A percentile compares a stretch with the other conserved stretches of the same genome.
phyloP scores from a whole-genome alignment of 1,284 basidiomycete species.

The Xerocomus nothofagi region DNA sequence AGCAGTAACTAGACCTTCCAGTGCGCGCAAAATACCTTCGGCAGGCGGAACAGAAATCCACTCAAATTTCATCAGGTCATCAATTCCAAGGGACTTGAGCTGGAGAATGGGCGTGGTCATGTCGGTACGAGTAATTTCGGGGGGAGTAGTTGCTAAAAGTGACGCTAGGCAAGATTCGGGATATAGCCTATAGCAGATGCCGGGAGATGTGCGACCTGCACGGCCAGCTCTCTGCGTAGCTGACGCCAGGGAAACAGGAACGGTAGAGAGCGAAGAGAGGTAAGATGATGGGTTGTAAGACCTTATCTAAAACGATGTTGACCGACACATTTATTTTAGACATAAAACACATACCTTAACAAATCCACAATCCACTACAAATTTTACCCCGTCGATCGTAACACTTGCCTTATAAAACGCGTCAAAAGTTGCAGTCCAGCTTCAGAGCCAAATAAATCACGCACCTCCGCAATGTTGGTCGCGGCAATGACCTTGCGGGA shows the following conservation, averaged over 20 bases:
- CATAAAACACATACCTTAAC: slow-evolving; percentile 69
- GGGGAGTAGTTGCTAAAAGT: slow-evolving; percentile 70
- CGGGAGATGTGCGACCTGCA: slow-evolving; percentile 87
- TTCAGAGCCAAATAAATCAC: slow-evolving; percentile 9
- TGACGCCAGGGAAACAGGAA: slow-evolving; percentile 81
- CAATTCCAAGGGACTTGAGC: slow-evolving; percentile 91
- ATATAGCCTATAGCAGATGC: slow-evolving; percentile 94
- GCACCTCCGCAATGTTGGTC: slow-evolving; percentile 94
- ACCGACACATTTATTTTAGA: background rate
- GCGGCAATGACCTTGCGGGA: slow-evolving; percentile 89
- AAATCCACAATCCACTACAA: slow-evolving; percentile 94
- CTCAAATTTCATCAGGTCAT: slow-evolving; percentile 95
- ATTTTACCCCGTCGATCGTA: slow-evolving; percentile 94
- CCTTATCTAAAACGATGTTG: slow-evolving; percentile 56
- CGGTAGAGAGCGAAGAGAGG: slow-evolving; percentile 79
- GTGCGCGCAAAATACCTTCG: slow-evolving; percentile 80
- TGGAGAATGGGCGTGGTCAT: slow-evolving; percentile 88
- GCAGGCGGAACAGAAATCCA: slow-evolving; percentile 89
- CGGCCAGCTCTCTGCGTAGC: slow-evolving; percentile 88
- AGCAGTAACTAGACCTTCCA: slow-evolving; percentile 72
- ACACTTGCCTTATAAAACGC: slow-evolving; percentile 71
- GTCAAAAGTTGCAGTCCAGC: background rate
- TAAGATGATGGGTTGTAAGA: slow-evolving; percentile 81
- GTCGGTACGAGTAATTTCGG: slow-evolving; percentile 89
- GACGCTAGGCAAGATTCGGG: slow-evolving; percentile 59